phyloP scores from a whole-genome alignment of 2,329 filamentous ascomycete species.

The Ascochyta koolunga region DNA sequence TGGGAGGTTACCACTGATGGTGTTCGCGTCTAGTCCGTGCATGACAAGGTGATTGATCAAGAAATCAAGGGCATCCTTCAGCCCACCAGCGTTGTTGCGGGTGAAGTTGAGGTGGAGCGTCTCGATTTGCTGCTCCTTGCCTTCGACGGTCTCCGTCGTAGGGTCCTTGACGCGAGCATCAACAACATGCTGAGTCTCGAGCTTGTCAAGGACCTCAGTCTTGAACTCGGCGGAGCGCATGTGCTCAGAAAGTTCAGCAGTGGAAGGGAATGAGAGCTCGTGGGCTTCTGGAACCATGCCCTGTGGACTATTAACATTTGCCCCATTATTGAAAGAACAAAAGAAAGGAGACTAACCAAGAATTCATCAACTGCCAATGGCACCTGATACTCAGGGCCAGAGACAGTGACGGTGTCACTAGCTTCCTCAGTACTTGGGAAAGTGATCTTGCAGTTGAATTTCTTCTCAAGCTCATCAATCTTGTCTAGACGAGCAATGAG shows the following conservation, averaged over 20 bases:
- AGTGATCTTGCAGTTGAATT: constrained; percentile 99
- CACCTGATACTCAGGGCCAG: constrained; percentile 96
- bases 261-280: constrained; percentile 82
- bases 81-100: constrained; percentile 92
- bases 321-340: not conserved
- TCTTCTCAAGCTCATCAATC: constrained; percentile 95
- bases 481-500: constrained; percentile 86
- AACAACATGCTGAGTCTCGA: constrained; percentile 91
- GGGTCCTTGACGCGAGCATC: constrained; percentile 73
- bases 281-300: constrained; percentile 98
- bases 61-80: constrained; percentile 96
- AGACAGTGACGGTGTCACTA: constrained; percentile 94
- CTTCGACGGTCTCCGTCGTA: constrained; percentile 49
- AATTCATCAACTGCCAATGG: constrained; percentile 96
- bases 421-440: constrained; percentile 98
- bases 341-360: constrained; percentile 59
- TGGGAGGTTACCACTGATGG: constrained; percentile 92
- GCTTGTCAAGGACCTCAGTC: constrained; percentile 78
- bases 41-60: constrained; percentile 84
- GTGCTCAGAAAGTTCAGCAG: constrained; percentile 77
- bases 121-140: constrained; percentile 53
- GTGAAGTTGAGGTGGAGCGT: constrained; percentile 70
- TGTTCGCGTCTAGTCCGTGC: constrained; percentile 80
- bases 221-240: constrained; percentile 82
- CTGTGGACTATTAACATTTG: constrained; percentile 52